Conservation (phyloP, 2,329 filamentous ascomycete genomes). For the Pleoardoris graminearum region DNA sequence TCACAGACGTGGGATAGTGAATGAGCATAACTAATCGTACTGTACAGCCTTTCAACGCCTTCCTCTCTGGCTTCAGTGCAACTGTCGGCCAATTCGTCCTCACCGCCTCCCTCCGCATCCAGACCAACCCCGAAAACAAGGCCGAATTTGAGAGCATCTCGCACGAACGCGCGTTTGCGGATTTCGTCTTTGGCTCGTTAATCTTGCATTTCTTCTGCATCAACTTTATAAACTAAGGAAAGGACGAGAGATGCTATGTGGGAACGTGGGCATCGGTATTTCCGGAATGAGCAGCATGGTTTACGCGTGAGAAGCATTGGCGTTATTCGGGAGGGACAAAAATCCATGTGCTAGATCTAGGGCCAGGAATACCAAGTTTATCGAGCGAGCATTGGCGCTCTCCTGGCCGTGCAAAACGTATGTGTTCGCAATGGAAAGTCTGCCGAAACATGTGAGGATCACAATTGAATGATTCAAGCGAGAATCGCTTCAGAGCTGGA, state of each 20-base stretch:
- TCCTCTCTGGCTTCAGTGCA: constrained; percentile 90
- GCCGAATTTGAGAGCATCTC: constrained; percentile 75
- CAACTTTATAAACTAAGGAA: constrained; percentile 95
- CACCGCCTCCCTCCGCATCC: constrained; percentile 86
- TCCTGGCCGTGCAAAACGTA: no score
- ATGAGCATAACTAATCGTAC: not conserved
- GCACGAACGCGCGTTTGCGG: constrained; percentile 89
- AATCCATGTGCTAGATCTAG: constrained; percentile 8
- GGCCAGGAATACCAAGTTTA: not conserved
- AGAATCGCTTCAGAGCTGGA: no score
- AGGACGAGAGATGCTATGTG: not conserved
- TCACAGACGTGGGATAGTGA: not conserved
- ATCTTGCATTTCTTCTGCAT: constrained; percentile 98
- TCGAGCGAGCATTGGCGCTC: no score
- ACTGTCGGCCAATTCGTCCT: constrained; percentile 98
- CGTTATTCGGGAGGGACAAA: not conserved
- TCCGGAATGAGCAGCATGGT: not conserved
- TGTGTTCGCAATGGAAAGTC: no score
- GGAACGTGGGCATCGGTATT: not conserved
- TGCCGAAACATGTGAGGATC: no score
- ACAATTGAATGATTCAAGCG: no score
- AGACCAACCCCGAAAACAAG: constrained; percentile 84
- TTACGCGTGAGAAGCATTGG: not conserved
- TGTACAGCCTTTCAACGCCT: constrained; percentile 92
- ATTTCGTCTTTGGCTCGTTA: constrained; percentile 92